Evolutionary conservation across 768 basidiomycete genomes (phyloP).

Genomic region (Lentinula lateritia): DNA sequence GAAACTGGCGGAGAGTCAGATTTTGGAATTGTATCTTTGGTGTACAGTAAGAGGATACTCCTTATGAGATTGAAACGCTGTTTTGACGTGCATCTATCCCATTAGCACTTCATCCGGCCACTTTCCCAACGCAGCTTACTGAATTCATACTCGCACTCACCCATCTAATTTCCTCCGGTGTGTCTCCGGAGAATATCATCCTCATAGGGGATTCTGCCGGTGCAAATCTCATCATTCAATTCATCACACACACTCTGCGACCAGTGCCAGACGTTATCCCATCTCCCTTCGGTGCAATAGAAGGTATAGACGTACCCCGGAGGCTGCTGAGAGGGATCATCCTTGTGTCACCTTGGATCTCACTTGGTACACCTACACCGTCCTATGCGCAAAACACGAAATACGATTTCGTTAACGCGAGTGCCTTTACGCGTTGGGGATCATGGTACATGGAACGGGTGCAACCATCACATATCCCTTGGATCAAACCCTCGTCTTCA

Average conservation of each 20-base stretch:
- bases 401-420: slow-evolving; percentile 18
- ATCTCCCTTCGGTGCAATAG: slow-evolving; percentile 9
- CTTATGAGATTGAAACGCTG: background rate
- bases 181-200: slow-evolving; percentile 25
- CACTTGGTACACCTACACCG: slow-evolving; percentile 16
- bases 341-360: slow-evolving; percentile 31
- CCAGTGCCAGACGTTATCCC: slow-evolving; percentile 19
- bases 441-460: slow-evolving; percentile 18
- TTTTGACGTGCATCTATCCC: background rate
- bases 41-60: slow-evolving; percentile 21
- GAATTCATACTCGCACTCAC: slow-evolving; percentile 22
- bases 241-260: slow-evolving; percentile 27
- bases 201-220: slow-evolving; percentile 32
- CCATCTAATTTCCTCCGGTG: slow-evolving; percentile 22
- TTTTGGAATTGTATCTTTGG: slow-evolving; percentile 23
- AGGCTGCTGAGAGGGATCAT: slow-evolving; percentile 17
- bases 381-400: slow-evolving; percentile 20
- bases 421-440: slow-evolving; percentile 12
- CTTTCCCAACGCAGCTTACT: slow-evolving; percentile 24
- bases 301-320: slow-evolving; percentile 3
- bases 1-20: slow-evolving; percentile 11
- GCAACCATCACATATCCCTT: slow-evolving; percentile 20
- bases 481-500: slow-evolving; percentile 27
- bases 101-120: slow-evolving; percentile 19
- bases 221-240: slow-evolving; percentile 23